Base-by-base conservation (phyloP, 768 basidiomycete genomes). In the Phlebiopsis flavidoalba region DNA sequence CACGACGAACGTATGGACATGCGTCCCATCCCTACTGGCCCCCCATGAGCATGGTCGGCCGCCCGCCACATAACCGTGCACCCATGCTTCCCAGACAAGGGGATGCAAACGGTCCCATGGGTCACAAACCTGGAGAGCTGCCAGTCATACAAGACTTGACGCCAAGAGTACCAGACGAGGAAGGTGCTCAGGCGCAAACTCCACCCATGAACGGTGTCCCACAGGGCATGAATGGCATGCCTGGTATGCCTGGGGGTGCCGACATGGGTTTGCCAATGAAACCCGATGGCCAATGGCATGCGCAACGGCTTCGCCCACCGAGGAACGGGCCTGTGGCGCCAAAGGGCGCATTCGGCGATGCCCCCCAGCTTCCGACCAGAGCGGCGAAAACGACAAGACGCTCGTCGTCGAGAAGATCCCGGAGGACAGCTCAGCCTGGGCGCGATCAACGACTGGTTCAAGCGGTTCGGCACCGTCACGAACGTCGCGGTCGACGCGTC, bases 371-470 rank as follows among this genome's bases (percentile, higher is more conserved):
- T 88, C 88, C 76, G 36, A 83, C 10, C 84, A 84, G 26, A 85
- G 86, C 63, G 81, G 83, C 63, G 79, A 86, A 60, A 83, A 82
- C 61, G 86, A 87, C 72, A 90, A 87, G 74, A 93, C 91, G 0
- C 79, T 98, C 21, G 93, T 97, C 14, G 89, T 98, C 37, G 93
- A 97, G 74, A 95, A 95, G 76, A 95, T 98, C 59, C 95, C 95
- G 0, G 83, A 87, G 53, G 88, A 92, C 63, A 87, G 64, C 80
- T 96, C 45, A 83, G 83, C 14, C 82, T 93, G 14, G 88, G 87
- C 54, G 77, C 84, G 5, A 87, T 98, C 57, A 91, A 89, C 67
- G 83, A 79, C 19, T 95, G 93, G 87, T 98, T 98, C 78, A 88
- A 89, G 72, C 84, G 87, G 64, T 98, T 96, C 65, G 95, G 95